Percentiles rank a stretch among this genome's conserved stretches.
phyloP scores from a whole-genome alignment of 257 asterid species.

The Solanum microdontum region DNA sequence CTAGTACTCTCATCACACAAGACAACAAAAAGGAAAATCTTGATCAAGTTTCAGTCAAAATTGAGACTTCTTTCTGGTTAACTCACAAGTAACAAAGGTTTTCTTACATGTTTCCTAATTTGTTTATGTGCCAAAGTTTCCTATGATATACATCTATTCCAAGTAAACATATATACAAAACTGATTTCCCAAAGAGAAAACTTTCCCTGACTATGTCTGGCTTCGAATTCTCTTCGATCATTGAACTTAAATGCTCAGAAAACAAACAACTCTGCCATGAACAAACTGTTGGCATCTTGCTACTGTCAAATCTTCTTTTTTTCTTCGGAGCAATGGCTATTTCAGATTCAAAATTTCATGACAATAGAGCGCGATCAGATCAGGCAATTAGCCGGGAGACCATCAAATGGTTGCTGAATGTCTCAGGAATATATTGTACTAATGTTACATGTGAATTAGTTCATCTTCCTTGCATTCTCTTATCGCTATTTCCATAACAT shows the following conservation, averaged over 20 bases:
- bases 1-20: background rate
- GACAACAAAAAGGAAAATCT: background rate
- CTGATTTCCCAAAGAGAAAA: background rate
- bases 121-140: background rate
- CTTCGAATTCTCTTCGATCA: background rate
- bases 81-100: background rate
- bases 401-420: background rate
- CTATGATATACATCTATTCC: background rate
- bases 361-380: background rate
- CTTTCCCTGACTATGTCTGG: background rate
- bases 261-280: background rate
- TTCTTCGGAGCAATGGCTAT: background rate
- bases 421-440: background rate
- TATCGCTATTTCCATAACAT: slow-evolving; percentile 43
- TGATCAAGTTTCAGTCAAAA: background rate
- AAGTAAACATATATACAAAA: background rate
- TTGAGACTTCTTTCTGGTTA: background rate
- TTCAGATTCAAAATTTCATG: background rate
- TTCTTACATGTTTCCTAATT: background rate
- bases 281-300: background rate
- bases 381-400: background rate
- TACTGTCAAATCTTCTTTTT: background rate
- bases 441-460: slow-evolving; percentile 38
- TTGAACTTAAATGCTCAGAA: background rate
- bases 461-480: slow-evolving; percentile 77